phyloP scores from a whole-genome alignment of 495 filamentous ascomycete species.

The Annulohypoxylon bovei region DNA sequence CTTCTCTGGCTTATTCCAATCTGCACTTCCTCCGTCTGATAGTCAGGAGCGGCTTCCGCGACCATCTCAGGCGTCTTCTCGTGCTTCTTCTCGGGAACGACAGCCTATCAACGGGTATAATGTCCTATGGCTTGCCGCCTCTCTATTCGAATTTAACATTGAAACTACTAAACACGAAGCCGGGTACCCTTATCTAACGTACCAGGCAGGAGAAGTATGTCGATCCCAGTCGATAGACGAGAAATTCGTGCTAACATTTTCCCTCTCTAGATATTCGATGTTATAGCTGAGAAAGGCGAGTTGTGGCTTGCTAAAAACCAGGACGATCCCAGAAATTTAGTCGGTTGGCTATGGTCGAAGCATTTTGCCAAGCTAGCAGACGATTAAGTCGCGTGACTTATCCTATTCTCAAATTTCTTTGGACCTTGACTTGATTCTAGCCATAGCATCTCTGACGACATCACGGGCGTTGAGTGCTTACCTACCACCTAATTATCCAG shows the following conservation, averaged over 20 bases:
- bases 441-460: not conserved
- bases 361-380: slow-evolving; percentile 87
- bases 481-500: not conserved
- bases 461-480: slow-evolving; percentile 5
- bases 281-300: slow-evolving; percentile 94
- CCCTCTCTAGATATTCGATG: slow-evolving; percentile 75
- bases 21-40: slow-evolving; percentile 84
- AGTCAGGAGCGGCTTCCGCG: slow-evolving; percentile 54
- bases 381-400: slow-evolving; percentile 44
- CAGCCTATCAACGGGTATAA: slow-evolving; percentile 56
- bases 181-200: slow-evolving; percentile 95
- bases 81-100: slow-evolving; percentile 62
- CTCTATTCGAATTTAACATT: slow-evolving; percentile 96
- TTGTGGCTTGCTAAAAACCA: slow-evolving; percentile 98
- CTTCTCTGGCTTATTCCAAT: slow-evolving; percentile 80
- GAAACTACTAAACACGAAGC: slow-evolving; percentile 90
- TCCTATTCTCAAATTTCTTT: slow-evolving; percentile 9
- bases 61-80: slow-evolving; percentile 57
- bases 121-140: slow-evolving; percentile 87
- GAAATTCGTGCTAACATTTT: slow-evolving; percentile 22
- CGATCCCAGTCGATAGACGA: not conserved
- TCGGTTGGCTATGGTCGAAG: slow-evolving; percentile 99
- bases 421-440: not conserved
- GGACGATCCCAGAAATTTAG: slow-evolving; percentile 77
- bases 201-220: slow-evolving; percentile 85